Base-by-base conservation (phyloP, 495 filamentous ascomycete species). In the Glonium stellatum region DNA sequence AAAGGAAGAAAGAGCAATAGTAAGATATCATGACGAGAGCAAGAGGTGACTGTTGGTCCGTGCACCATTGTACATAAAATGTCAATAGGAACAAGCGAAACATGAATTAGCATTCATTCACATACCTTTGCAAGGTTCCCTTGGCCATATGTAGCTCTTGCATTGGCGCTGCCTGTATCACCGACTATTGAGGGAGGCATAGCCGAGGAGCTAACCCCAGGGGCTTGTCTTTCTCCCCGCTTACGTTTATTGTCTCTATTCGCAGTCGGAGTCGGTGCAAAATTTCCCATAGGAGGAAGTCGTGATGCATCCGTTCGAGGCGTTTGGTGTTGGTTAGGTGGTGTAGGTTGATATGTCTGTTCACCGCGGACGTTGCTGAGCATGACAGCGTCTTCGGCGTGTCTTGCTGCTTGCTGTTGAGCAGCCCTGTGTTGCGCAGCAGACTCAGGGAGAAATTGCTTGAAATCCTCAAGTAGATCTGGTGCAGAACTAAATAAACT, bases 381-480 rank as follows among this genome's bases (percentile, higher is more conserved):
- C 53, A 82, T 79, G 46, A 80, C 82, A 12, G 77, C 80, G 58
- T 90, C 87, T 61, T 88, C 88, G 36, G 80, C 78, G 67, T 84
- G 79, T 53, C 76, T 73, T 13, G 84, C 83, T 59, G 86, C 80
- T 56, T 84, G 84, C 55, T 67, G 65, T 31, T 65, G 63, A 31
- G 80, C 82, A 61, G 86, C 85, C 73, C 88, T 90, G 52, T 86
- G 88, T 69, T 89, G 91, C 36, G 93, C 92, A 12, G 95, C 92
- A 61, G 93, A 95, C 72, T 99, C 95, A 1, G 95, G 95, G 19
- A 99, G 78, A 61, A 99, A 99, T 70, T 99, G 95, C 70, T 99
- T 99, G 72, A 99, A 99, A 67, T 97, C 95, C 72, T 97, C 92
- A 19, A 99, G 72, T 8, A 99, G 85, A 75, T 99, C 95, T n/a